Evolutionary conservation across 2,329 filamentous ascomycete genomes (phyloP).

Genomic region (Pseudogymnoascus sp.): DNA sequence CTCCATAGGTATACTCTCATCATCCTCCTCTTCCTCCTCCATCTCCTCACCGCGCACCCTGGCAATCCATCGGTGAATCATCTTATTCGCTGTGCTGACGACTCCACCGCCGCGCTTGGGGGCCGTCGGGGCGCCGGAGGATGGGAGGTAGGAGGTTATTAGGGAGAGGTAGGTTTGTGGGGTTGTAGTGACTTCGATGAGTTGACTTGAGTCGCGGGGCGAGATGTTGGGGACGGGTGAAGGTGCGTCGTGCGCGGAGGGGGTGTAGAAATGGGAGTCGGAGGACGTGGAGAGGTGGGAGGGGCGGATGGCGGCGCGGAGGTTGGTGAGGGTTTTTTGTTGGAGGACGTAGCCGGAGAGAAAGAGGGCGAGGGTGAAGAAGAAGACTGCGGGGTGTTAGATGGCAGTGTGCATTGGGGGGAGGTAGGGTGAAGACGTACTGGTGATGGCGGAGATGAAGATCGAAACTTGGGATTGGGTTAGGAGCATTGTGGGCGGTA

Average conservation of each 20-base stretch:
- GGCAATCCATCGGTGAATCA: not conserved
- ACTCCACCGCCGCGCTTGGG: not conserved
- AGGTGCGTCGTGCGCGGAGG: slow-evolving; percentile 19
- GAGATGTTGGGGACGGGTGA: slow-evolving; percentile 23
- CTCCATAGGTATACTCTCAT: not conserved
- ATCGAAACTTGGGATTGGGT: slow-evolving; percentile 64
- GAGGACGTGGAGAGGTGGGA: slow-evolving; percentile 53
- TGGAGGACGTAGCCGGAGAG: slow-evolving; percentile 81
- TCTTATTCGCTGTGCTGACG: not conserved
- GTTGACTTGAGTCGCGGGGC: slow-evolving; percentile 12
- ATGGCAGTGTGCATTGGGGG: not conserved
- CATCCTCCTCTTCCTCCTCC: not conserved
- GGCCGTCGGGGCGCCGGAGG: not conserved
- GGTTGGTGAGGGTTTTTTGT: slow-evolving; percentile 70
- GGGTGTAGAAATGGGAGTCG: slow-evolving; percentile 57
- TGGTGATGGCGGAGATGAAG: slow-evolving; percentile 52
- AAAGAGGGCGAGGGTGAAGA: slow-evolving; percentile 77
- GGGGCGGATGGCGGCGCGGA: slow-evolving; percentile 61
- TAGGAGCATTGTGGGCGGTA: slow-evolving; percentile 40
- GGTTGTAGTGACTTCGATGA: slow-evolving; percentile 33
- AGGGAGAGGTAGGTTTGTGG: slow-evolving; percentile 27
- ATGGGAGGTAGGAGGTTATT: not conserved
- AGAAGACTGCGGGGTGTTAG: slow-evolving; percentile 44
- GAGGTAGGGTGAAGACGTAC: slow-evolving; percentile 37
- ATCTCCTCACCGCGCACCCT: not conserved